Conservation (phyloP, 2,329 filamentous ascomycete genomes). For the Beauveria caledonica region DNA sequence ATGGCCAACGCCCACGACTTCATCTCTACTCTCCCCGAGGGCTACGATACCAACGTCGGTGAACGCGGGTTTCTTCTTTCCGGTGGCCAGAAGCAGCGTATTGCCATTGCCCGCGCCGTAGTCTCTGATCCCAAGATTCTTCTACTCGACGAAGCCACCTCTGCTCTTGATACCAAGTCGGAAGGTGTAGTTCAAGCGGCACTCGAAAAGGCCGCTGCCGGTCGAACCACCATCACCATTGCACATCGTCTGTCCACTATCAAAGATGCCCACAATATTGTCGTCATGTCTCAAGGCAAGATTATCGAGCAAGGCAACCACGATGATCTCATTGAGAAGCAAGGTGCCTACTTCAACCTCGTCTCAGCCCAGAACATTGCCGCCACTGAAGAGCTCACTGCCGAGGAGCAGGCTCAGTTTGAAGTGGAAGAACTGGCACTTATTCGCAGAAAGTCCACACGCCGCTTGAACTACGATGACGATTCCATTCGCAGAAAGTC, state of each 20-base stretch:
- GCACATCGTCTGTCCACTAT: conserved; percentile 94
- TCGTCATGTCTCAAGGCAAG: conserved; percentile 78
- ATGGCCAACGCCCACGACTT: conserved; percentile 96
- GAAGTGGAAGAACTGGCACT: conserved; percentile 44
- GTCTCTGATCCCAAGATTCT: conserved; percentile 89
- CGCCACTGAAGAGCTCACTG: conserved; percentile 44
- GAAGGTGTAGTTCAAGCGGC: conserved; percentile 93
- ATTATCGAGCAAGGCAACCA: conserved; percentile 92
- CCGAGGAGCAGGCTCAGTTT: conserved; percentile 42
- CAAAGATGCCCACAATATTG: conserved; percentile 88
- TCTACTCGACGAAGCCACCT: conserved; percentile 90
- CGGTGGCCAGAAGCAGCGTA: conserved; percentile 93
- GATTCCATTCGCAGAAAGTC: too few relatives aligned
- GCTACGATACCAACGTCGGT: conserved; percentile 91
- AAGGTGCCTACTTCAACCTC: conserved; percentile 72
- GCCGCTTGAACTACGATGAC: too few relatives aligned
- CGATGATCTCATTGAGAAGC: conserved; percentile 61
- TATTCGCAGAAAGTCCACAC: conserved; percentile 37
- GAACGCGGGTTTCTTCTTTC: conserved; percentile 88
- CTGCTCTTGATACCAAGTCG: conserved; percentile 85
- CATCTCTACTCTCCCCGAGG: conserved; percentile 70
- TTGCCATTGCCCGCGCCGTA: conserved; percentile 85
- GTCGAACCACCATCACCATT: conserved; percentile 91
- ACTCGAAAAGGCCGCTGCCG: conserved; percentile 74
- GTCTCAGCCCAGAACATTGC: conserved; percentile 84